These are phyloP conservation scores for Cyclaneusma minus DNA, from an alignment of 2,329 filamentous ascomycete species.

Conservation along the genomic window DNA sequence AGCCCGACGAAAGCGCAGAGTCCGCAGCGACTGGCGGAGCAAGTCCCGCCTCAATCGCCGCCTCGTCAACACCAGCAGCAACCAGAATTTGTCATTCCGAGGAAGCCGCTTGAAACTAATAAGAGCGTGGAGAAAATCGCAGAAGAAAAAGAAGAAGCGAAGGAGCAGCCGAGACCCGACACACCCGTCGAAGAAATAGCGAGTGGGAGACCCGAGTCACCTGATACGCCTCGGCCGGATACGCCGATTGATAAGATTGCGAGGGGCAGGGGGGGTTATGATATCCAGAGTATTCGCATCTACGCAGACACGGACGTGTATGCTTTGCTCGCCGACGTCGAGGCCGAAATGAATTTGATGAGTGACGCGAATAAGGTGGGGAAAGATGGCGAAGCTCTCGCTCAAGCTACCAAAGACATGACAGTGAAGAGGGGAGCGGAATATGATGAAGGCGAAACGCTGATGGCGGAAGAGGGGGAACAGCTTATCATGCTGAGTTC, in stretches of 20 bases:
- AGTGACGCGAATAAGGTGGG: too few species aligned
- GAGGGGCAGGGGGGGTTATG: constrained; percentile 17
- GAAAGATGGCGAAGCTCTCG: too few species aligned
- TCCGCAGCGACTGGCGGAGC: constrained; percentile 10
- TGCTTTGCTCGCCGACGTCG: constrained; percentile 49
- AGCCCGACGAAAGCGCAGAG: constrained; percentile 35
- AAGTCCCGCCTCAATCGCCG: constrained; percentile 13
- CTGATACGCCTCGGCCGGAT: constrained; percentile 9
- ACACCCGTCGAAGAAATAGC: constrained; percentile 1
- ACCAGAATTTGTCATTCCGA: too few species aligned
- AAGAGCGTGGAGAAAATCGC: constrained; percentile 36
- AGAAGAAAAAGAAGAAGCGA: constrained; percentile 25
- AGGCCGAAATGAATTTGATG: constrained; percentile 38
- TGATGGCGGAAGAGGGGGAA: too few species aligned
- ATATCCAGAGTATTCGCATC: constrained; percentile 50
- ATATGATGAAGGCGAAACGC: too few species aligned
- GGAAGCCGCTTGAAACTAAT: constrained; percentile 38
- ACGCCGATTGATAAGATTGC: constrained; percentile 4
- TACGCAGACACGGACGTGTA: constrained; percentile 55
- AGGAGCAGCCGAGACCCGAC: neutral
- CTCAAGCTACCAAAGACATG: too few species aligned
- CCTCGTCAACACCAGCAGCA: constrained; percentile 34
- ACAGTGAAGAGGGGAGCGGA: too few species aligned
- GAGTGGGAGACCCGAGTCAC: neutral
- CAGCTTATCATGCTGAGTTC: too few species aligned